phyloP scores from a whole-genome alignment of 2,329 filamentous ascomycete genomes.

The Eurotiales sp. region DNA sequence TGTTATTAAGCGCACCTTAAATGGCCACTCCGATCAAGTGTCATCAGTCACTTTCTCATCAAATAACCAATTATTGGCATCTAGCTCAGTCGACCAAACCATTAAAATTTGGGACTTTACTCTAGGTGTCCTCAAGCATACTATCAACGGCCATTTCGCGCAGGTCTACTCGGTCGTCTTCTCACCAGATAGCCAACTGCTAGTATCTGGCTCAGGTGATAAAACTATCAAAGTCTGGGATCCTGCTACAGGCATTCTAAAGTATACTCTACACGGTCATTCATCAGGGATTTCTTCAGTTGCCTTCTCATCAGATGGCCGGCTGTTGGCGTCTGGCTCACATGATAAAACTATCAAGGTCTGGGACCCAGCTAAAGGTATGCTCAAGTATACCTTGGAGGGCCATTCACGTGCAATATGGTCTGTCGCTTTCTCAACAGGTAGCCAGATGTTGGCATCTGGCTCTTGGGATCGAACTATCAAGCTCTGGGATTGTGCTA shows the following conservation, averaged over 20 bases:
- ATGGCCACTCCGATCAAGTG: not conserved
- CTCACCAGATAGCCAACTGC: not conserved
- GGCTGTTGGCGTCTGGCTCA: not conserved
- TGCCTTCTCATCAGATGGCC: not conserved
- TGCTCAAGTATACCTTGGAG: too few species aligned
- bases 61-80: not conserved
- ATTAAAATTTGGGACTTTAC: not conserved
- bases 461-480: too few species aligned
- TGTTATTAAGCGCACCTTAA: not conserved
- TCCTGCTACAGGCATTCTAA: too few species aligned
- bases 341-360: not conserved
- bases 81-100: not conserved
- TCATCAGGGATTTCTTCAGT: too few species aligned
- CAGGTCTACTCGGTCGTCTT: not conserved
- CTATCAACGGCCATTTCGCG: not conserved
- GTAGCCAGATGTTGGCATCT: not conserved
- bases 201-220: conserved; percentile 20
- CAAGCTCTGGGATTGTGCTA: too few species aligned
- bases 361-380: not conserved
- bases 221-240: conserved; percentile 18
- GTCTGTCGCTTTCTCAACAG: not conserved
- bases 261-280: too few species aligned
- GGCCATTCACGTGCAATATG: too few species aligned
- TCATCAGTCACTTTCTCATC: not conserved
- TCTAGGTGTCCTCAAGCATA: not conserved